Conservation (phyloP, 345 rosid genomes). For the Hevea brasiliensis region DNA sequence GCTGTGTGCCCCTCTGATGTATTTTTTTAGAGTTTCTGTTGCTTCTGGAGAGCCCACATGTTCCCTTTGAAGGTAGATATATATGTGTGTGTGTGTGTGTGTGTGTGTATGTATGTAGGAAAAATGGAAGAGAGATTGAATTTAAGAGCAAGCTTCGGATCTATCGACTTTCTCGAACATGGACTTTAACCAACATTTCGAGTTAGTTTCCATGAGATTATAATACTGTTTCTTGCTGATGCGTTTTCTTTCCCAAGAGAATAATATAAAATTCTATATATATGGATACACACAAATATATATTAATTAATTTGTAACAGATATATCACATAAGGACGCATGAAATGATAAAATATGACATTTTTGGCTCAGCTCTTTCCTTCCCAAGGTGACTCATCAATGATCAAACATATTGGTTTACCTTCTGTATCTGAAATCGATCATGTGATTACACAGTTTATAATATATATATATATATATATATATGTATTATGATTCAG, state of each 20-base stretch:
- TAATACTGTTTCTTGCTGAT: constrained; percentile 34
- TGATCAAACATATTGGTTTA: constrained; percentile 27
- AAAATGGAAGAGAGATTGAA: constrained; percentile 11
- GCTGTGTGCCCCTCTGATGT: constrained; percentile 16
- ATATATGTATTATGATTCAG: too few relatives aligned
- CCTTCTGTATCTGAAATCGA: constrained; percentile 13
- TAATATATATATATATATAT: neutral
- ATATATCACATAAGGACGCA: constrained; percentile 4
- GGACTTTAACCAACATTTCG: constrained; percentile 25
- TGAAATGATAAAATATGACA: constrained; percentile 14
- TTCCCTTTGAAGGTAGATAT: constrained; percentile 24
- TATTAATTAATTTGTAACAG: neutral
- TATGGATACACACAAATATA: neutral
- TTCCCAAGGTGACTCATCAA: constrained; percentile 36
- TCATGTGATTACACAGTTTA: constrained; percentile 3
- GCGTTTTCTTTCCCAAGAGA: constrained; percentile 37
- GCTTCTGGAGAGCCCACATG: constrained; percentile 65
- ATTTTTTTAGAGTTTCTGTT: constrained; percentile 8
- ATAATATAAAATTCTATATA: neutral
- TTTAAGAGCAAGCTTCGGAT: constrained; percentile 43
- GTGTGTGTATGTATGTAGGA: neutral
- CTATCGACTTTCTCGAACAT: constrained; percentile 43
- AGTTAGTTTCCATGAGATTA: constrained; percentile 29
- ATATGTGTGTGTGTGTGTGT: too few relatives aligned
- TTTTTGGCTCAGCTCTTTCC: constrained; percentile 18